Evolutionary conservation across 345 rosid species (phyloP).

Genomic region (Cardiospermum halicacabum): DNA sequence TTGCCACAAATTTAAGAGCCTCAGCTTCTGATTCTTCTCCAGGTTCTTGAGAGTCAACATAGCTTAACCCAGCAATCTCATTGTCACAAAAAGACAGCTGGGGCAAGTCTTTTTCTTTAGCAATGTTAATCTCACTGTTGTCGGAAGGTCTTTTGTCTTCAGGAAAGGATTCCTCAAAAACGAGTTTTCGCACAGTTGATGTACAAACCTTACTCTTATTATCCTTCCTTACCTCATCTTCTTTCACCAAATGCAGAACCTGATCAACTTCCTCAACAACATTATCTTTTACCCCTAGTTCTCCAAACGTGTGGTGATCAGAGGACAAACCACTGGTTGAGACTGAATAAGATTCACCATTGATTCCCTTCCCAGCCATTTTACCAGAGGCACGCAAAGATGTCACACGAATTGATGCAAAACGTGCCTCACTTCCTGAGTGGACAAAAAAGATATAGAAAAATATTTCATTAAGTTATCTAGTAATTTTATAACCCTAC

Average conservation of each 20-base stretch:
- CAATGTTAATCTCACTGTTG: slow-evolving; percentile 12
- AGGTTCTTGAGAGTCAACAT: slow-evolving; percentile 82
- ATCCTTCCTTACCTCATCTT: slow-evolving; percentile 21
- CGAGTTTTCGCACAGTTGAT: slow-evolving; percentile 58
- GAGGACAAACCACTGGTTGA: slow-evolving; percentile 26
- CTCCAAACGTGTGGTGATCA: slow-evolving; percentile 25
- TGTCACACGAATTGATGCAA: slow-evolving; percentile 64
- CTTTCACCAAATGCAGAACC: slow-evolving; percentile 20
- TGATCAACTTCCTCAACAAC: slow-evolving; percentile 28
- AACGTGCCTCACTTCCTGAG: slow-evolving; percentile 45
- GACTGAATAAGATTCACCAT: slow-evolving; percentile 23
- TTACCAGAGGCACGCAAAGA: slow-evolving; percentile 66
- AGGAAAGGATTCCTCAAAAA: slow-evolving; percentile 32
- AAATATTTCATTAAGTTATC: neutral
- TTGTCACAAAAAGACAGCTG: slow-evolving; percentile 29
- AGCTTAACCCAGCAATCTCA: slow-evolving; percentile 54
- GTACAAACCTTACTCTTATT: slow-evolving; percentile 26
- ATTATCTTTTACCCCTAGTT: slow-evolving; percentile 21
- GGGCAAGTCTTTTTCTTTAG: slow-evolving; percentile 23
- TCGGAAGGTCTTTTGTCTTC: slow-evolving; percentile 19
- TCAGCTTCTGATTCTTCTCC: slow-evolving; percentile 69
- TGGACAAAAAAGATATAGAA: slow-evolving; percentile 5
- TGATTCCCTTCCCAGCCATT: slow-evolving; percentile 18
- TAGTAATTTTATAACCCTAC: neutral
- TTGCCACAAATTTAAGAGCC: slow-evolving; percentile 74